A percentile compares a stretch with the other conserved stretches of the same genome.
phyloP scores from a whole-genome alignment of 441 rosid genomes.

The Capsella rubella region DNA sequence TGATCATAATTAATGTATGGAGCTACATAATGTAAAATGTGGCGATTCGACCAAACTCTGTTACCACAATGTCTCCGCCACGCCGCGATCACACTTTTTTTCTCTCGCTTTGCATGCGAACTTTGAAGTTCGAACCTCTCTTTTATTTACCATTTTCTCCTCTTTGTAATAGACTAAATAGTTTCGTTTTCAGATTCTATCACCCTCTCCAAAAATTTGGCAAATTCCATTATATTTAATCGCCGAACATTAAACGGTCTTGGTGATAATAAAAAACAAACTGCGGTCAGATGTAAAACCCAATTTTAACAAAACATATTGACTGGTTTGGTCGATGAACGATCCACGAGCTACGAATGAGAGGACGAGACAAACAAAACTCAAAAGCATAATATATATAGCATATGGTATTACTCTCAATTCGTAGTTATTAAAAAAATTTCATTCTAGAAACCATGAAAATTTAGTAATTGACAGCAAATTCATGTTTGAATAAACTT shows the following conservation, averaged over 20 bases:
- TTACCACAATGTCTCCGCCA: conserved; percentile 39
- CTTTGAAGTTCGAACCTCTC: conserved; percentile 33
- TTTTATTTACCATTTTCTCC: conserved; percentile 22
- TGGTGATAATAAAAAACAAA: background rate
- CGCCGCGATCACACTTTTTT: conserved; percentile 27
- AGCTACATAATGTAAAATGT: conserved; percentile 34
- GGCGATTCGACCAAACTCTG: conserved; percentile 48
- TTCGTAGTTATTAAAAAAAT: background rate
- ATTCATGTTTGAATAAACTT: too few relatives aligned
- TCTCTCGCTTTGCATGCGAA: conserved; percentile 31
- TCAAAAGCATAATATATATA: background rate
- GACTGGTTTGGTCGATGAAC: background rate
- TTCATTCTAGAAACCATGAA: too few relatives aligned
- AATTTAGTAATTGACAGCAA: too few relatives aligned
- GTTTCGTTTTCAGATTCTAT: background rate
- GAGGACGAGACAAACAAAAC: conserved; percentile 12
- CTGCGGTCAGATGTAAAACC: background rate
- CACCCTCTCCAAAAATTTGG: conserved; percentile 29
- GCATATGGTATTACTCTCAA: background rate
- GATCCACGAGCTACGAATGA: conserved; percentile 13
- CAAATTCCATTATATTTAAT: conserved; percentile 1
- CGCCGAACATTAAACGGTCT: background rate
- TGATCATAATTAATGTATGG: conserved; percentile 2
- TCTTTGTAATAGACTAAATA: background rate
- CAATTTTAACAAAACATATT: background rate